phyloP scores from a whole-genome alignment of 371 early-diverging fungal species.

The Zychaea mexicana region DNA sequence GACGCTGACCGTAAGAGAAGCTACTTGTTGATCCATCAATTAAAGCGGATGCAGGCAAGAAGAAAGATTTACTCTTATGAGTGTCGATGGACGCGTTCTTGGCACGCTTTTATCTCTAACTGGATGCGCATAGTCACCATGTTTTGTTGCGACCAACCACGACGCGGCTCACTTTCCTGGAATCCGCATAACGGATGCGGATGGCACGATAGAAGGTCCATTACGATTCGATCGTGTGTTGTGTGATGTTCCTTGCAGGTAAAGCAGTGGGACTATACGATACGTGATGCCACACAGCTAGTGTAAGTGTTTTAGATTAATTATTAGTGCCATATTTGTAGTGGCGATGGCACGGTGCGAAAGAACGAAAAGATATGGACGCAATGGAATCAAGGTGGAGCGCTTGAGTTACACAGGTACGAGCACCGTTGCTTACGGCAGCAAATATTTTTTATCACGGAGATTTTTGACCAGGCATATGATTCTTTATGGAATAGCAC shows the following conservation, averaged over 20 bases:
- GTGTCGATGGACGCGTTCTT: too few species aligned
- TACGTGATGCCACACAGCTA: neutral
- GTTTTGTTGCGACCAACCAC: conserved; percentile 95
- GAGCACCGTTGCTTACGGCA: neutral
- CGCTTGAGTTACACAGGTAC: conserved; percentile 80
- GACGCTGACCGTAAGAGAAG: conserved; percentile 93
- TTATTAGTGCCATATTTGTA: conserved; percentile 17
- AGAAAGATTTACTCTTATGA: neutral
- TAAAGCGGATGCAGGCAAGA: conserved; percentile 78
- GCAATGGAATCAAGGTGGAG: conserved; percentile 81
- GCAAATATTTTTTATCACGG: neutral
- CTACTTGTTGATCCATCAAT: conserved; percentile 95
- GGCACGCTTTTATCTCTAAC: too few species aligned
- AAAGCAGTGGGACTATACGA: neutral
- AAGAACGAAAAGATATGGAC: conserved; percentile 95
- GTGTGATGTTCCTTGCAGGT: conserved; percentile 97
- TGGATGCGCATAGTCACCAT: conserved; percentile 77
- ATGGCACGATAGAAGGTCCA: conserved; percentile 39
- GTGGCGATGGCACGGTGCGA: conserved; percentile 98
- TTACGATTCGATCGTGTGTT: conserved; percentile 91
- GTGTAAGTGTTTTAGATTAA: neutral
- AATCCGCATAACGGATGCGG: conserved; percentile 40
- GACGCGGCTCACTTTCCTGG: conserved; percentile 94
- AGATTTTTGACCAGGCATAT: neutral
- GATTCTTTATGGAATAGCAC: conserved; percentile 39